Percentiles rank a stretch among this genome's conserved stretches.
phyloP scores from a whole-genome alignment of 441 rosid genomes.

The Mallotus japonicus region DNA sequence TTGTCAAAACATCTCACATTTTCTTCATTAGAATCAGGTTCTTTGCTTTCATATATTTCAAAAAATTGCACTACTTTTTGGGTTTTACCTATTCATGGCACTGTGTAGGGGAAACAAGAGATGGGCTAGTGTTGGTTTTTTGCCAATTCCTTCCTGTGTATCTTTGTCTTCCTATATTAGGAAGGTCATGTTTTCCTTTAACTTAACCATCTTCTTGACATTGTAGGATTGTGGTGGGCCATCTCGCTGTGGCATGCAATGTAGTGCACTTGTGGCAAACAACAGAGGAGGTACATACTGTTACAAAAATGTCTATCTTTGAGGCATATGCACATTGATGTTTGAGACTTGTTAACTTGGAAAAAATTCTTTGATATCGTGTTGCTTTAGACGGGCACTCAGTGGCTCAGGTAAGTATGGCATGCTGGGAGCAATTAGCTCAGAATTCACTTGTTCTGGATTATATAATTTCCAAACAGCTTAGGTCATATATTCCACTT shows the following conservation, averaged over 20 bases:
- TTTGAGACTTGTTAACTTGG: too few relatives aligned
- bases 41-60: neutral
- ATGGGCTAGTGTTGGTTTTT: neutral
- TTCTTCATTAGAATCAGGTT: neutral
- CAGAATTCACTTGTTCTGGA: neutral
- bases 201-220: slow-evolving; percentile 18
- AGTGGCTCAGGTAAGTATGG: too few relatives aligned
- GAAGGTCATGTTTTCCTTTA: neutral
- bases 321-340: neutral
- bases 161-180: neutral
- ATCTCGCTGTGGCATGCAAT: slow-evolving; percentile 72
- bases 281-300: slow-evolving; percentile 51
- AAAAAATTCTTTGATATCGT: too few relatives aligned
- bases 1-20: slow-evolving; percentile 2
- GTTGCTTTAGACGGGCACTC: too few relatives aligned
- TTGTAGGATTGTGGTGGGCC: slow-evolving; percentile 80
- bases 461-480: neutral
- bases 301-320: slow-evolving; percentile 11
- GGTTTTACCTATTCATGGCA: neutral
- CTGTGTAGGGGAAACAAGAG: neutral
- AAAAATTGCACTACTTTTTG: slow-evolving; percentile 1
- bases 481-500: neutral
- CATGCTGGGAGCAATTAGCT: too few relatives aligned
- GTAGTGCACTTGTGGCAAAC: slow-evolving; percentile 72
- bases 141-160: neutral